A percentile compares a stretch with the other conserved stretches of the same genome.
Evolutionary conservation across 192 early-diverging fungal genomes (phyloP).

Genomic region (Phycomyces blakesleeanus): DNA sequence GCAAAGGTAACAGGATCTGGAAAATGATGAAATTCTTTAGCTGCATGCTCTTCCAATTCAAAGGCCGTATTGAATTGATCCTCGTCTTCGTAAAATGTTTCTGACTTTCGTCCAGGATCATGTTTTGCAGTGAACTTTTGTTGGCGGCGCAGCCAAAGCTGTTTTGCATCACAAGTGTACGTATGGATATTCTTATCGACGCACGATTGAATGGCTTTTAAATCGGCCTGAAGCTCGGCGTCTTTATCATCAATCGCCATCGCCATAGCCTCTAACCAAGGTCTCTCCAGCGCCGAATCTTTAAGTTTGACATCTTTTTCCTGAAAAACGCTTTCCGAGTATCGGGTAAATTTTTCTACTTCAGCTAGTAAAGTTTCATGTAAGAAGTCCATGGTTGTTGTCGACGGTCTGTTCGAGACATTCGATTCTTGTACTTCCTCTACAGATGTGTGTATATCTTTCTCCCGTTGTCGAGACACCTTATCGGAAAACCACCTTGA

Average conservation of each 20-base stretch:
- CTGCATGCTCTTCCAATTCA: slow-evolving; percentile 15
- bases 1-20: background rate
- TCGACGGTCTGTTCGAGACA: background rate
- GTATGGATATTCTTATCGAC: background rate
- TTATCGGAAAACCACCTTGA: slow-evolving; percentile 33
- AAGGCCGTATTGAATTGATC: background rate
- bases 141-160: background rate
- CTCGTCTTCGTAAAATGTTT: background rate
- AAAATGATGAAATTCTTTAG: slow-evolving; percentile 1
- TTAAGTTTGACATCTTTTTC: slow-evolving; percentile 2
- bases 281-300: slow-evolving; percentile 1
- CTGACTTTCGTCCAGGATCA: background rate
- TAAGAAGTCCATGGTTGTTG: slow-evolving; percentile 24
- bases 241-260: background rate
- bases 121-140: background rate
- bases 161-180: background rate
- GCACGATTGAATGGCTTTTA: background rate
- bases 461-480: background rate
- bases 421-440: background rate
- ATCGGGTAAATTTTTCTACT: slow-evolving; percentile 5
- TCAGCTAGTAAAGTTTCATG: slow-evolving; percentile 4
- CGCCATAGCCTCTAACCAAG: slow-evolving; percentile 1
- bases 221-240: background rate
- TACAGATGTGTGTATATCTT: background rate
- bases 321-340: slow-evolving; percentile 4